These are phyloP conservation scores for Nicotiana tabacum DNA, from an alignment of 257 asterid species.

Conservation along the genomic window DNA sequence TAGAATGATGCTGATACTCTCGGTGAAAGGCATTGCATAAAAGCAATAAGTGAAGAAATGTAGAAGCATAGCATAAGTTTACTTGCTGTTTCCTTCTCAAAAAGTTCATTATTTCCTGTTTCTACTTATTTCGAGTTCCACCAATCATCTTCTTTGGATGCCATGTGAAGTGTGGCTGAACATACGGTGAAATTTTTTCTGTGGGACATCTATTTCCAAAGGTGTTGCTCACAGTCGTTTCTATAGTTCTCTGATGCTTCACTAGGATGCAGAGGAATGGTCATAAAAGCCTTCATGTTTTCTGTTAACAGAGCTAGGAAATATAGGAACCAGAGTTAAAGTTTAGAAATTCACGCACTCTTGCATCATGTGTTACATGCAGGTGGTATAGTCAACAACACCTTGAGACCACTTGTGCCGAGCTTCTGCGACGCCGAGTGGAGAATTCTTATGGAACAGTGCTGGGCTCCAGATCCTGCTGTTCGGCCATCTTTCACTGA, in stretches of 20 bases:
- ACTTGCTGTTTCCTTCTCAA: neutral
- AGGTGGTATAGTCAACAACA: slow-evolving; percentile 93
- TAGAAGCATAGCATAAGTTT: neutral
- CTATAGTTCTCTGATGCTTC: neutral
- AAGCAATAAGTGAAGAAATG: neutral
- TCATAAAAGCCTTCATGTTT: neutral
- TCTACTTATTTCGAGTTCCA: neutral
- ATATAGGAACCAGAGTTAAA: neutral
- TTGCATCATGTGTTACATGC: slow-evolving; percentile 9
- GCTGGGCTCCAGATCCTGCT: slow-evolving; percentile 92
- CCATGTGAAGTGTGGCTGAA: neutral
- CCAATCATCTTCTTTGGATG: neutral
- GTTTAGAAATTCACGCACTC: neutral
- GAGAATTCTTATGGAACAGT: slow-evolving; percentile 85
- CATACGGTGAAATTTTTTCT: neutral
- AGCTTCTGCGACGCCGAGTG: slow-evolving; percentile 74
- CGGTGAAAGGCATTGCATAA: neutral
- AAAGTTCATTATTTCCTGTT: neutral
- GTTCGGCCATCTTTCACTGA: slow-evolving; percentile 78
- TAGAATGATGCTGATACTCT: neutral
- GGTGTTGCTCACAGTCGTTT: neutral
- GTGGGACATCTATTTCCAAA: neutral
- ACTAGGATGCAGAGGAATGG: neutral
- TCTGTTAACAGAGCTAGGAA: neutral
- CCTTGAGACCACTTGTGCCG: slow-evolving; percentile 74